Evolutionary conservation across 2,329 filamentous ascomycete genomes (phyloP), one percentile per base, ranked within the genome.

Genomic region (Simplicillium aogashimaense): DNA sequence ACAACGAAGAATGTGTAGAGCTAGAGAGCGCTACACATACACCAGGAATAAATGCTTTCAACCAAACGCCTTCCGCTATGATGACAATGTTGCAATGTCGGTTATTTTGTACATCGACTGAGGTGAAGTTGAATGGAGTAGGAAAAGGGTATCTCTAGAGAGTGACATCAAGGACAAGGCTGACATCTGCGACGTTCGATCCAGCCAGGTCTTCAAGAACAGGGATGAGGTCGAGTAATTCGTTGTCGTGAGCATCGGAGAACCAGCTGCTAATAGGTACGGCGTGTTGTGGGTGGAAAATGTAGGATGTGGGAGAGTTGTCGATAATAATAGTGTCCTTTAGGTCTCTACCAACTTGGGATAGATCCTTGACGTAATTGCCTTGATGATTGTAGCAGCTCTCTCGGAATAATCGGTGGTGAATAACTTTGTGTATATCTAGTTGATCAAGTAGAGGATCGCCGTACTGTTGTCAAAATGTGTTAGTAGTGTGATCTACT

Each of bases 191-290:
- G 46, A 98, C 92, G 59, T 90, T 85, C 44, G 81, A 65, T 50
- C 85, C 83, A 46, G 92, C 90, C 57, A 98, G 74, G 64, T 98
- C 92, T 72, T 98, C 92, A 50, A 98, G 86, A 53, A 98, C 92
- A 39, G 92, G 92, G 61, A 98, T 97, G 53, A 98, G 72, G 61
- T 98, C 92, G 55, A 98, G 74, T 46, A 98, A 75, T 72, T 98
- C 92, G 65, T 98, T 98, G 69, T 98, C 92, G 65, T 98, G 92
- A 46, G 92, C 92, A 66, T 98, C 92, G 50, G 89, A 95, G 69
- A 98, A 98, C 92, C 92, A 98, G 72, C 90, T 97, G 76, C 89
- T 95, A 67, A 98, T 98, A 18, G 92, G 92, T 37, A 98, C 90
- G 45, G 92, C 92, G 61, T 98, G 92, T 68, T 98, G 90, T 17